Percentiles rank a stretch among this genome's conserved stretches.
Conservation (phyloP, 371 early-diverging fungal species). For the Mortierella polycephala region DNA sequence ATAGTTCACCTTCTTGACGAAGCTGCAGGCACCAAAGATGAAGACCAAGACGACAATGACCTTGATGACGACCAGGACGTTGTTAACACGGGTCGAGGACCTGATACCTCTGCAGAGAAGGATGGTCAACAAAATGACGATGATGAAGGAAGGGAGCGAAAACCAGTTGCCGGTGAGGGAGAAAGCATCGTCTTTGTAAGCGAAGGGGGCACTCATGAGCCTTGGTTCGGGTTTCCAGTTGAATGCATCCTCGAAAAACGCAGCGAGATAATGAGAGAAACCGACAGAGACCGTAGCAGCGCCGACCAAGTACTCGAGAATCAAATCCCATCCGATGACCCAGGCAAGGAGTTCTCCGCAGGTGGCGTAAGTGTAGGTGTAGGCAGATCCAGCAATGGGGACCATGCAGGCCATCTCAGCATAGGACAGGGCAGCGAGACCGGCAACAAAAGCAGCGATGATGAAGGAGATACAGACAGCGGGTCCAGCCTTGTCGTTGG, state of each 20-base stretch:
- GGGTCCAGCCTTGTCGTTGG: conserved; percentile 82
- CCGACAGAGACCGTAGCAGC: conserved; percentile 76
- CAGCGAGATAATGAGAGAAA: conserved; percentile 80
- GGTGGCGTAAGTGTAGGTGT: conserved; percentile 87
- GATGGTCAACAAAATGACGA: conserved; percentile 68
- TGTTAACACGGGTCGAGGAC: conserved; percentile 78
- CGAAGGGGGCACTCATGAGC: conserved; percentile 72
- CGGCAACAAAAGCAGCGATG: conserved; percentile 76
- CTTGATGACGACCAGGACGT: conserved; percentile 77
- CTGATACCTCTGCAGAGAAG: conserved; percentile 77
- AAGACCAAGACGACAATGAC: conserved; percentile 80
- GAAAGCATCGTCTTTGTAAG: conserved; percentile 62
- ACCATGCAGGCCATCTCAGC: conserved; percentile 86
- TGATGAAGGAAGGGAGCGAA: conserved; percentile 79
- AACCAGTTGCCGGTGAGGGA: conserved; percentile 65
- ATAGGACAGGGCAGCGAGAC: conserved; percentile 82
- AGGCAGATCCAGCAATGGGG: conserved; percentile 85
- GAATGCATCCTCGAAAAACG: conserved; percentile 75
- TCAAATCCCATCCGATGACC: conserved; percentile 88
- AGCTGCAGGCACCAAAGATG: conserved; percentile 73
- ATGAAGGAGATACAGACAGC: conserved; percentile 81
- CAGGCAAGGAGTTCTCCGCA: conserved; percentile 87
- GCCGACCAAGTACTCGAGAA: conserved; percentile 85
- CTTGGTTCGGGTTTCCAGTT: conserved; percentile 55
- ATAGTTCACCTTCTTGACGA: conserved; percentile 75